Base-by-base conservation (phyloP, 176 grass and related monocot species). In the Lolium rigidum region DNA sequence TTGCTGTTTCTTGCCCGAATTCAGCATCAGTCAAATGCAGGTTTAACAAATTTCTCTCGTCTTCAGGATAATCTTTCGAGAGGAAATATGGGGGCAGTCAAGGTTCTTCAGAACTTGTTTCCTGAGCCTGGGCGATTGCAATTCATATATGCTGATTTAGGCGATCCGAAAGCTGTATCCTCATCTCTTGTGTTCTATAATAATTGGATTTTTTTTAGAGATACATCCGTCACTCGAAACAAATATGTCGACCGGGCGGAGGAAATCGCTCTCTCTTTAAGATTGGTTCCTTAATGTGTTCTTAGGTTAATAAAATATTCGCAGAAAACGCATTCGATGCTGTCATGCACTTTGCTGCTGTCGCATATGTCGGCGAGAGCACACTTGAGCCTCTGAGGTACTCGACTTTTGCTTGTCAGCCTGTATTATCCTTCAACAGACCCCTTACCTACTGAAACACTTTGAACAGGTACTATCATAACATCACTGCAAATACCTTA, bases 341-440 rank as follows among this genome's bases (percentile, higher is more conserved):
- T 7, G 92, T 97, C 80, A 97, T 97, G 94, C 94, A 97, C 82
- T 97, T 97, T 35, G 94, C 94, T 78, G 94, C 94, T 0, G 92
- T 97, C 2, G 94, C 94, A 4, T 97, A 97, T 85, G 94, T 97
- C 25, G 94, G 94, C 1, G 94, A 97, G 82, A 97, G 94, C 85
- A 97, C 94, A 7, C 92, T 97, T 57, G 89, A 98, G 62, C 93
- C 95, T 84, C 87, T 98, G 10, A 95, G 95, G 95, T 98, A 89
- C 61, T 50, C 14, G 7, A 28, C 5, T 70, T 70, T 17, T 74
- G 37, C 77, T 71, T 13, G 24, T 79, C 61, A 47, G 5, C 38
- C 25, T 78, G 2, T n/a, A 16, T 74, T 74, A 24, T 79, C 2
- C 0, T 0, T n/a, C 22, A 48, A 38, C 24, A 31, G 4, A 47